Evolutionary conservation across 305 asterid genomes (phyloP).

Genomic region (Lippia alba): DNA sequence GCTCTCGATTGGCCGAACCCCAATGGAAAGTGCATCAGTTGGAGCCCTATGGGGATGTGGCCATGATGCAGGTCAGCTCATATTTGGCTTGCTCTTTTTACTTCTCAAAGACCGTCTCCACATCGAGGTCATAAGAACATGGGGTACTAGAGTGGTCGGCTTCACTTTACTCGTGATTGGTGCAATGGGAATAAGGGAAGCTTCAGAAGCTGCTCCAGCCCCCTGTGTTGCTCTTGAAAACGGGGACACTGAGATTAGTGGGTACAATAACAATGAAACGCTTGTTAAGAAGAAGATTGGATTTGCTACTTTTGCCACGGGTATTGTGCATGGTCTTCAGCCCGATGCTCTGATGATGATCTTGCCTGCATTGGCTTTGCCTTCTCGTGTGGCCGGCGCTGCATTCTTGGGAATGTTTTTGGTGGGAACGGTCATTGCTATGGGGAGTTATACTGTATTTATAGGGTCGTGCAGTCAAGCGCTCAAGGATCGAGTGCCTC

Average conservation of each 20-base stretch:
- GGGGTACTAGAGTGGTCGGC: constrained; percentile 96
- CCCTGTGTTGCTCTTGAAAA: constrained; percentile 68
- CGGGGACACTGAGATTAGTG: constrained; percentile 67
- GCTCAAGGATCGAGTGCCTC: constrained; percentile 80
- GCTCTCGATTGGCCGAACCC: constrained; percentile 87
- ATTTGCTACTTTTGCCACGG: constrained; percentile 92
- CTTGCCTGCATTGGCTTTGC: constrained; percentile 94
- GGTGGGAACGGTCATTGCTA: constrained; percentile 91
- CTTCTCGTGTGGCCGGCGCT: constrained; percentile 96
- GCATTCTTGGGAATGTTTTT: constrained; percentile 84
- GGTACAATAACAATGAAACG: constrained; percentile 41
- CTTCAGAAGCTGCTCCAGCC: constrained; percentile 63
- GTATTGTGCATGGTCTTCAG: constrained; percentile 93
- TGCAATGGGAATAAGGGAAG: constrained; percentile 93
- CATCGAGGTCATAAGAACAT: constrained; percentile 79
- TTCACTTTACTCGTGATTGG: constrained; percentile 85
- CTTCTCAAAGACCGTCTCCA: constrained; percentile 86
- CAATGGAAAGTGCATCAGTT: constrained; percentile 85
- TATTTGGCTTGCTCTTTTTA: constrained; percentile 83
- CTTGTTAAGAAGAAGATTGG: constrained; percentile 84
- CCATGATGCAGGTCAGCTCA: constrained; percentile 92
- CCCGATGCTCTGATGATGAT: constrained; percentile 94
- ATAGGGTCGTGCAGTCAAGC: constrained; percentile 94
- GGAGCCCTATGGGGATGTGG: constrained; percentile 99
- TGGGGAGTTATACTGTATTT: constrained; percentile 94